Evolutionary conservation across 2,329 filamentous ascomycete species (phyloP), one percentile per base, ranked within the genome.

Genomic region (Clonostachys sp.): DNA sequence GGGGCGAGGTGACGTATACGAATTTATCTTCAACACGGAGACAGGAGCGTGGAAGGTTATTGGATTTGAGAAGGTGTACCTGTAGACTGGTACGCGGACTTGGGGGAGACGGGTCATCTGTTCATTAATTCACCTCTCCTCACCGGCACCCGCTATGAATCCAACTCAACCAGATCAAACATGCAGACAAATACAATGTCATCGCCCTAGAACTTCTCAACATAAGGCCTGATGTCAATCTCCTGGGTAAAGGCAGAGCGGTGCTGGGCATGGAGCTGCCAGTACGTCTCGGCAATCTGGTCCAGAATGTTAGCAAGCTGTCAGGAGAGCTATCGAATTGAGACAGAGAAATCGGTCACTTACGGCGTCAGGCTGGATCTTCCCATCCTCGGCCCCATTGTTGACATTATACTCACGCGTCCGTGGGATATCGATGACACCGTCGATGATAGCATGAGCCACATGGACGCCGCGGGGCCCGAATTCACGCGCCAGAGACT

Each of bases 251-350:
- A 95, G 3, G 82, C 82, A 6, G 86, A 89, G 55, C 81, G 78
- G 34, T 85, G 87, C 70, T 96, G 90, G 0, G 83, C 86, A 60
- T 95, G 90, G 58, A 95, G 62, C 61, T 85, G 74, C 89, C 89
- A 95, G 60, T 95, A 95, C 12, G 81, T 80, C 54, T 95, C 89
- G 12, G 90, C 90, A 73, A 95, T 95, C 83, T 92, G 34, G 9
- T 30, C 10, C 3, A 34, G 16, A 45, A 17, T 35, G 24, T 30
- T n/a, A 47, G 34, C 13, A 10, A 10, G 10, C 36, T 12, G 36
- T 39, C 10, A 10, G 17, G 3, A 18, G 10, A 30, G 24, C 2
- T 8, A 10, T 30, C 24, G 3, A 10, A 30, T 30, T 24, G 14
- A 33, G 42, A 39, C 7, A 10, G 12, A 39, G 36, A 5, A 6